Base-by-base conservation (phyloP, 1,139 yeast genomes). In the Casaregolazyma lundiana region DNA sequence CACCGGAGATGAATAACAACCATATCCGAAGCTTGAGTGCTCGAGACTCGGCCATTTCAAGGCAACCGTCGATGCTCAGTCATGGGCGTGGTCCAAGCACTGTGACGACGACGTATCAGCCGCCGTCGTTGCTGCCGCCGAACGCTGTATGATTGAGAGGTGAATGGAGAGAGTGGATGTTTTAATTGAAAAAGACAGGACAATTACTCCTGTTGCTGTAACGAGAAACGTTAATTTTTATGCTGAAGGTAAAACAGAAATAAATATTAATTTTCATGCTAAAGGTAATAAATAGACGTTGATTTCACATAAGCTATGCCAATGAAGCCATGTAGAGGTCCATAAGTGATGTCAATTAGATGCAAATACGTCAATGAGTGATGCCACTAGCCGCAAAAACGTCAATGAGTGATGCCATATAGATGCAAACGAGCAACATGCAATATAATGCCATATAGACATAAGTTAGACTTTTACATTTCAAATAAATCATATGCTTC, bases 1-100 rank as follows among this genome's bases (percentile, higher is more conserved):
- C 66, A 1, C 65, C 65, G 6, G 64, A 61, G 38, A 55, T 61
- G 57, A 61, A 59, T 45, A 46, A 43, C 22, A 47, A 35, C 21
- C 22, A 24, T 19, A 30, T 39, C 13, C 40, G 38, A 13, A 18
- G 30, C 34, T 20, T 42, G 40, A 24, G 38, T 13, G 18, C 19
- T 17, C 21, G 40, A n/a, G 45, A 19, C 6, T 18, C 38, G 18
- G n/a, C 11, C 15, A 32, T 17, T 15, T 16, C 39, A 4, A 19
- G 29, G 19, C 15, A 24, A 8, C 39, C 39, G 9, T 17, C 21
- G 4, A 16, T 13, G 3, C 11, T 9, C 17, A 16, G 21, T 3
- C 20, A 32, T 18, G 34, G 42, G 4, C 16, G 39, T 19, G 39
- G 21, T n/a, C 45, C 45, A 4, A 42, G 45, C 32, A 26, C 3